These are phyloP conservation scores for Venturiaceae sp. DNA, from an alignment of 2,329 filamentous ascomycete genomes.

Conservation along the genomic window DNA sequence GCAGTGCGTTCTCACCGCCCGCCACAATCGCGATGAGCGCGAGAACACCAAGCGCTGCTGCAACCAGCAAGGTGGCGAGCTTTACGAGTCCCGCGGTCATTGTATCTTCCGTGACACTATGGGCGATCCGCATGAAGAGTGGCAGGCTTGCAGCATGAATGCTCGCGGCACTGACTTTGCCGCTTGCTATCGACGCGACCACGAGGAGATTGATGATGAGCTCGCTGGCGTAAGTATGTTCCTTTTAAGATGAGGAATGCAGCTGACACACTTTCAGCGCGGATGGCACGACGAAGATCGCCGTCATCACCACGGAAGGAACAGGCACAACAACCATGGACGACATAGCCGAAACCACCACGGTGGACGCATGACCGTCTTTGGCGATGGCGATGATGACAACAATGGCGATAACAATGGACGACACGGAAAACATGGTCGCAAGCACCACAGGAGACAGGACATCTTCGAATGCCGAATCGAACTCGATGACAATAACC, in stretches of 20 bases:
- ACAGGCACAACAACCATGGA: not conserved
- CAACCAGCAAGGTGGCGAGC: not conserved
- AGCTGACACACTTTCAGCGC: not conserved
- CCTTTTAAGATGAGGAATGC: not conserved
- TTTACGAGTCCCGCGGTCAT: not conserved
- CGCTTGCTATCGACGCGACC: slow-evolving; percentile 1
- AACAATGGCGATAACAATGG: not conserved
- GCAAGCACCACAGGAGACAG: not conserved
- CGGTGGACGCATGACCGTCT: not conserved
- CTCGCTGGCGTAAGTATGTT: not conserved
- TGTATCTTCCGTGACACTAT: not conserved
- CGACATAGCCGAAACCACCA: not conserved
- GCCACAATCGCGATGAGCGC: not conserved
- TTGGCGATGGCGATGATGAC: not conserved
- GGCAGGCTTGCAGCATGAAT: slow-evolving; percentile 1
- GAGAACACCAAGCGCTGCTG: not conserved
- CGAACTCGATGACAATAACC: not conserved
- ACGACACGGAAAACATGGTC: not conserved
- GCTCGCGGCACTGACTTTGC: not conserved
- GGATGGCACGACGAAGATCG: not conserved
- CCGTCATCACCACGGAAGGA: not conserved
- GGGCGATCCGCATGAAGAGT: not conserved
- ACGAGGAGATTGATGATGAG: slow-evolving; percentile 2
- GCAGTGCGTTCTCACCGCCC: not conserved
- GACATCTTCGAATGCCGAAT: slow-evolving; percentile 1